These are phyloP conservation scores for Vigna unguiculata DNA, from an alignment of 306 rosid genomes.

Conservation along the genomic window DNA sequence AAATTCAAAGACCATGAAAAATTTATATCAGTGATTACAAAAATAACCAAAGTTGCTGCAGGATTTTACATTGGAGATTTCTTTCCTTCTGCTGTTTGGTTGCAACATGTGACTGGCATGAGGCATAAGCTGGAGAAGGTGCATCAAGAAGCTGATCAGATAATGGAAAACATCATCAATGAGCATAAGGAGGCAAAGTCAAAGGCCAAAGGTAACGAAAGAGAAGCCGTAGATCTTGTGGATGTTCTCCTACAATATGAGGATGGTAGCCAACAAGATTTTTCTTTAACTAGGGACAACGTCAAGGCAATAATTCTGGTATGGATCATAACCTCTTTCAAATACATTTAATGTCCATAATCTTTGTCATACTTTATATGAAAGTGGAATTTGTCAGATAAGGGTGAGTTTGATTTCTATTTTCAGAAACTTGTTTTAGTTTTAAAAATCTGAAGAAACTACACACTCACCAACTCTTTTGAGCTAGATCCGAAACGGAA, in stretches of 20 bases:
- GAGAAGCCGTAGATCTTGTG: not conserved
- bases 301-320: conserved; percentile 26
- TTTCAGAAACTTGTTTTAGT: no score
- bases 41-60: not conserved
- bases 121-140: not conserved
- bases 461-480: no score
- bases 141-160: not conserved
- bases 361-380: no score
- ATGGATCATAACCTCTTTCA: not conserved
- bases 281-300: not conserved
- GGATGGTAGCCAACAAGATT: not conserved
- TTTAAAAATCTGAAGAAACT: no score
- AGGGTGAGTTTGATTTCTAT: no score
- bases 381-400: no score
- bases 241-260: not conserved
- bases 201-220: not conserved
- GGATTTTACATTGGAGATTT: not conserved
- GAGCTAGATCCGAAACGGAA: no score
- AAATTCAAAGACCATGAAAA: conserved; percentile 1
- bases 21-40: not conserved
- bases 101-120: not conserved
- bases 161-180: conserved; percentile 6
- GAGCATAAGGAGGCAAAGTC: not conserved
- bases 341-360: no score
- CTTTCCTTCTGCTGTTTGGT: not conserved